Conservation (phyloP, 2,329 filamentous ascomycete species). For the Rhinocladiella similis region DNA sequence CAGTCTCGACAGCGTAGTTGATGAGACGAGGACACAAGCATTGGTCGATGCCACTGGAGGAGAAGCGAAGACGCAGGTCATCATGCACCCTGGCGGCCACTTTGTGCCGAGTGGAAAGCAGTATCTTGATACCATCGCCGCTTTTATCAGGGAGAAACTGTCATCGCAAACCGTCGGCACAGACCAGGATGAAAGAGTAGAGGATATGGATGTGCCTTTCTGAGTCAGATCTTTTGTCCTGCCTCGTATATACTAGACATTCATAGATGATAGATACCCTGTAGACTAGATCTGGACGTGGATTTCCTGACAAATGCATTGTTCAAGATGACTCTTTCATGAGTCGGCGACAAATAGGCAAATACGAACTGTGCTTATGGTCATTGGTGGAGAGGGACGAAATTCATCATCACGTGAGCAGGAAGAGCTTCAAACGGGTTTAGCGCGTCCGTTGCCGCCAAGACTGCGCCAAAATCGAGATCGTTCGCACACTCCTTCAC, state of each 20-base stretch:
- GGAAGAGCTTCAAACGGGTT: neutral
- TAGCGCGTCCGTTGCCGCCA: slow-evolving; percentile 11
- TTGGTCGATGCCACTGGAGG: slow-evolving; percentile 66
- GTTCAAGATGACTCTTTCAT: slow-evolving; percentile 9
- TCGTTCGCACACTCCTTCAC: slow-evolving; percentile 20
- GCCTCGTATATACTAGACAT: neutral
- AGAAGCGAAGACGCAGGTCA: slow-evolving; percentile 53
- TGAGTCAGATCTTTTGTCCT: slow-evolving; percentile 33
- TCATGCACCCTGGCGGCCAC: slow-evolving; percentile 85
- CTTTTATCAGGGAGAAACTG: slow-evolving; percentile 62
- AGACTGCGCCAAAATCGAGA: slow-evolving; percentile 17
- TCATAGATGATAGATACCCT: slow-evolving; percentile 5
- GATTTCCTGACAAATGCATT: neutral
- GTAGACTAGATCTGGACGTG: slow-evolving; percentile 15
- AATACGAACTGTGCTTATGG: neutral
- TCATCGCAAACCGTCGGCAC: slow-evolving; percentile 38
- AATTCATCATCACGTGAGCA: slow-evolving; percentile 6
- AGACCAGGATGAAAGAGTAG: slow-evolving; percentile 56
- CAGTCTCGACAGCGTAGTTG: slow-evolving; percentile 82
- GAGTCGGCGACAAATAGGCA: neutral
- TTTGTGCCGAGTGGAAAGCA: slow-evolving; percentile 83
- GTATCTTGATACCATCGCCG: slow-evolving; percentile 73
- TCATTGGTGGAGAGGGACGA: neutral
- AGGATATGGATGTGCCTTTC: slow-evolving; percentile 71
- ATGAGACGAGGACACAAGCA: slow-evolving; percentile 68